Percentiles rank a stretch among this genome's conserved stretches.
Conservation (phyloP, 306 rosid genomes). For the Mucuna pruriens region DNA sequence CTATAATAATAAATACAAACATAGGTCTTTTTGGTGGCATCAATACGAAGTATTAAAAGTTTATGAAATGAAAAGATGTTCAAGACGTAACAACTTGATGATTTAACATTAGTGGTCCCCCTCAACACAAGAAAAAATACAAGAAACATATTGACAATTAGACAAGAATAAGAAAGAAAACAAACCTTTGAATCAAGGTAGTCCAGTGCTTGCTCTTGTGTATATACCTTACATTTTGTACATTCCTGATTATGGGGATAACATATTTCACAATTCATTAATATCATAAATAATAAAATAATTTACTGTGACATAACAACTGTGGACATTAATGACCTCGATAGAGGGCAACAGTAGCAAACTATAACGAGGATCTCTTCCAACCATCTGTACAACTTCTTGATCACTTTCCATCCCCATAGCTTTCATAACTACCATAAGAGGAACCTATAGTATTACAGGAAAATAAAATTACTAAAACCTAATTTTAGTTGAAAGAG, state of each 20-base stretch:
- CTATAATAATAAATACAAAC: not conserved
- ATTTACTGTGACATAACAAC: not conserved
- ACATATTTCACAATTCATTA: conserved; percentile 30
- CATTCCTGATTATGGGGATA: conserved; percentile 69
- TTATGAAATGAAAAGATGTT: not conserved
- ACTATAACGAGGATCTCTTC: conserved; percentile 87
- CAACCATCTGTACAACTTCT: conserved; percentile 89
- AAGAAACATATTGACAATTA: conserved; percentile 8
- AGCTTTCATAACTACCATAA: conserved; percentile 72
- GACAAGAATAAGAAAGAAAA: conserved; percentile 32
- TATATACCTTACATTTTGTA: conserved; percentile 58
- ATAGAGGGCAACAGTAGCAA: conserved; percentile 78
- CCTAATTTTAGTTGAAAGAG: conserved; percentile 8
- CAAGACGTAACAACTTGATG: not conserved
- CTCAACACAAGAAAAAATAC: conserved; percentile 10
- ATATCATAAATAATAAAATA: conserved; percentile 24
- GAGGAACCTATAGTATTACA: conserved; percentile 50
- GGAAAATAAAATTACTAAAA: conserved; percentile 9
- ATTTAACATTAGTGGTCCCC: conserved; percentile 21
- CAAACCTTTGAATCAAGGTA: conserved; percentile 76
- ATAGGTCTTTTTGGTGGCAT: not conserved
- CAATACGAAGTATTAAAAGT: not conserved
- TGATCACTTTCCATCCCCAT: conserved; percentile 95
- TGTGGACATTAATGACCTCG: conserved; percentile 58
- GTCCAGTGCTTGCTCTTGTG: conserved; percentile 74